Evolutionary conservation across 2,329 filamentous ascomycete genomes (phyloP).

Genomic region (Xylaria sp.): DNA sequence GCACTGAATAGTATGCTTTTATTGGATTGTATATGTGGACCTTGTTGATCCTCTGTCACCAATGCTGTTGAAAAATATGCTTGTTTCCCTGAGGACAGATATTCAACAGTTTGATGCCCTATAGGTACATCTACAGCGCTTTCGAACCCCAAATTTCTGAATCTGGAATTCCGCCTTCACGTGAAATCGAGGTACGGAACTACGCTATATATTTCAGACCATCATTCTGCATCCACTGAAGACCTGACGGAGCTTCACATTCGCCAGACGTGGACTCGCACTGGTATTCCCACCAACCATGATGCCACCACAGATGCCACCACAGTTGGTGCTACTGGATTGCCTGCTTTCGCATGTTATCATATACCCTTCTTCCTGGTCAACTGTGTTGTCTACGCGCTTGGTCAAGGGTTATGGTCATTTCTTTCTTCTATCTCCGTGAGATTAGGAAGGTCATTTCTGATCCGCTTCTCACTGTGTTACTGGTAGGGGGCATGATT

Average conservation of each 20-base stretch:
- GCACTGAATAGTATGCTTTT: background rate
- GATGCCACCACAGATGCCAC: background rate
- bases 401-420: background rate
- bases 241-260: background rate
- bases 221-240: background rate
- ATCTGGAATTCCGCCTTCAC: background rate
- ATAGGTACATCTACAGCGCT: background rate
- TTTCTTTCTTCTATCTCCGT: constrained; percentile 1
- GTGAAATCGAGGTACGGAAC: background rate
- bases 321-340: background rate
- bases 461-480: constrained; percentile 11
- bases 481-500: constrained; percentile 7
- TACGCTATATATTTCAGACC: background rate
- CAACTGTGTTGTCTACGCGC: background rate
- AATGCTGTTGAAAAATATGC: background rate
- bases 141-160: background rate
- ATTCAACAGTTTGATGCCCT: background rate
- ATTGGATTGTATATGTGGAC: background rate
- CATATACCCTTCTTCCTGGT: constrained; percentile 8
- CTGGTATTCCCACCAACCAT: background rate
- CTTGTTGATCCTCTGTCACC: background rate
- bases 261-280: background rate
- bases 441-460: background rate
- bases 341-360: background rate
- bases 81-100: background rate